phyloP scores from a whole-genome alignment of 2,329 filamentous ascomycete genomes.

The Hirsutella thompsonii region DNA sequence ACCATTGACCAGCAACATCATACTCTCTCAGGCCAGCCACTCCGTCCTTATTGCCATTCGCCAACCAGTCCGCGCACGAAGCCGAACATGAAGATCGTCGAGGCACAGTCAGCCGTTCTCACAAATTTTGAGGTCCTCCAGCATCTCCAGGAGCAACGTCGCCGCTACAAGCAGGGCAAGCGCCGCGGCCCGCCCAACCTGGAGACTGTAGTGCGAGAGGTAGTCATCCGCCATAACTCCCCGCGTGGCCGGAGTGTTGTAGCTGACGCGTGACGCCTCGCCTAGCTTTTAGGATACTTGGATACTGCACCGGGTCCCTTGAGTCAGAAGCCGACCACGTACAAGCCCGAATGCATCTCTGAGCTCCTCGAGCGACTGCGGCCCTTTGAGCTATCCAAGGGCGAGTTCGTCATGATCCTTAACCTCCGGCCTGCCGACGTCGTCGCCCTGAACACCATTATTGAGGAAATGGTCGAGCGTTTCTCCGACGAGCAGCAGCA shows the following conservation, averaged over 20 bases:
- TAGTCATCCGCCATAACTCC: conserved; percentile 18
- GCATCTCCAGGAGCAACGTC: conserved; percentile 45
- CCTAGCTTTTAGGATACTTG: conserved; percentile 49
- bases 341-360: conserved; percentile 37
- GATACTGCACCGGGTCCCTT: conserved; percentile 40
- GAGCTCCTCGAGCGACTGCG: conserved; percentile 41
- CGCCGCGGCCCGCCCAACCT: conserved; percentile 43
- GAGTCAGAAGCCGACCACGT: conserved; percentile 39
- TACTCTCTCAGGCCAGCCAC: background rate
- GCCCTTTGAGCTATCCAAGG: conserved; percentile 50
- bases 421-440: conserved; percentile 48
- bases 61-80: background rate
- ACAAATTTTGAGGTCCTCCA: conserved; percentile 63
- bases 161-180: conserved; percentile 36
- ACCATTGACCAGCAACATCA: no score
- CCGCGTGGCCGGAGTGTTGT: background rate
- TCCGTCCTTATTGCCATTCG: background rate
- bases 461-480: conserved; percentile 52
- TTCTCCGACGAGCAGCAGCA: conserved; percentile 46
- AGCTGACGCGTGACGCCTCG: background rate
- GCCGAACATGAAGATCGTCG: conserved; percentile 52
- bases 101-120: conserved; percentile 55
- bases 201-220: conserved; percentile 52
- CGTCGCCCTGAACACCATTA: conserved; percentile 45
- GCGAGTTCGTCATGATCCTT: conserved; percentile 55